Percentiles rank a stretch among this genome's conserved stretches.
Evolutionary conservation across 2,329 filamentous ascomycete species (phyloP).

Genomic region (Bipolaris bicolor): DNA sequence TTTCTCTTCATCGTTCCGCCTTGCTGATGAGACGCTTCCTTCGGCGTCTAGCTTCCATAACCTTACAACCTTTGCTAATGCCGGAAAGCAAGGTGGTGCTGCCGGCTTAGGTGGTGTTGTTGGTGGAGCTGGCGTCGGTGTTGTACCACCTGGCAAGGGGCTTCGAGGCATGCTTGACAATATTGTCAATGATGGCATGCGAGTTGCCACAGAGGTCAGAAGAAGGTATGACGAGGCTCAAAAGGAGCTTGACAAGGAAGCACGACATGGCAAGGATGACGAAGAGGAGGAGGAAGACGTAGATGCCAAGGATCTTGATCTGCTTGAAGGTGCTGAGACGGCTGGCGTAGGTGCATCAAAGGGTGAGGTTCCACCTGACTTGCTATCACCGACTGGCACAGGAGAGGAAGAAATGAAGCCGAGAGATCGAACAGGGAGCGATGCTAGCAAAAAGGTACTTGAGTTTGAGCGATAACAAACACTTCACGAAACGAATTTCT

Average conservation of each 20-base stretch:
- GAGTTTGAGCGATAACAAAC: conserved; percentile 47
- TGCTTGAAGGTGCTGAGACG: conserved; percentile 59
- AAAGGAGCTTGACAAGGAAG: conserved; percentile 83
- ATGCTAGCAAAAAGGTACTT: conserved; percentile 45
- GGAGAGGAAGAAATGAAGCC: conserved; percentile 34
- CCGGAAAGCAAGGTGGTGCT: conserved; percentile 57
- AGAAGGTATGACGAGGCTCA: conserved; percentile 96
- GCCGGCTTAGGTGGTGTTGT: conserved; percentile 53
- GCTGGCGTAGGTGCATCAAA: conserved; percentile 49
- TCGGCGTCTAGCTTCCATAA: conserved; percentile 66
- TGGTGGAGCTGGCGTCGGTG: conserved; percentile 55
- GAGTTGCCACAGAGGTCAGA: conserved; percentile 89
- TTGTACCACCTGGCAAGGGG: conserved; percentile 71
- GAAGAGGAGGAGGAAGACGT: conserved; percentile 70
- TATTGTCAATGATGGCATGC: conserved; percentile 96
- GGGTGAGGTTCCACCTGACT: conserved; percentile 22
- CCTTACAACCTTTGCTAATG: conserved; percentile 83
- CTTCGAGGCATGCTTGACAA: conserved; percentile 93
- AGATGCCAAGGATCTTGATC: conserved; percentile 50
- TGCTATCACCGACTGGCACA: conserved; percentile 27
- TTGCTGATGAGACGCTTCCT: conserved; percentile 68
- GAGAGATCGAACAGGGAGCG: conserved; percentile 41
- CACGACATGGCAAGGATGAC: conserved; percentile 60
- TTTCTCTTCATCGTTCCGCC: conserved; percentile 90
- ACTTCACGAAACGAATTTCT: neutral